phyloP scores from a whole-genome alignment of 1,284 basidiomycete genomes.

The Anthracocystis setariae region DNA sequence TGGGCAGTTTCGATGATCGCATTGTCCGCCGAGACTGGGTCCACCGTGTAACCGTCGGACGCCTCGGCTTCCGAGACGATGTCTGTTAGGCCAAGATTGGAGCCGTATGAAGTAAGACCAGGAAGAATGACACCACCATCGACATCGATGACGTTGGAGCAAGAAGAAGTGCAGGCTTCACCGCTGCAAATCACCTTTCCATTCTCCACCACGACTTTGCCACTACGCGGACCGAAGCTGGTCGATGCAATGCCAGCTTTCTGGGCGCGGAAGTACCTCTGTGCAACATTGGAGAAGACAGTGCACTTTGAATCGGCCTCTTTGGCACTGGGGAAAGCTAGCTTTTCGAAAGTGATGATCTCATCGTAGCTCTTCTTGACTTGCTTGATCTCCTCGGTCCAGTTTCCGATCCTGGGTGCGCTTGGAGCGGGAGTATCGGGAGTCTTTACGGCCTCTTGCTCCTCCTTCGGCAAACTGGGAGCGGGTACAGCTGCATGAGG shows the following conservation, averaged over 20 bases:
- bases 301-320: conserved; percentile 16
- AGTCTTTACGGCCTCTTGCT: neutral
- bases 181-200: conserved; percentile 48
- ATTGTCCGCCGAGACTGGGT: conserved; percentile 15
- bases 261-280: conserved; percentile 21
- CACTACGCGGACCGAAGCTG: neutral
- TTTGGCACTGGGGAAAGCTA: conserved; percentile 51
- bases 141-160: conserved; percentile 21
- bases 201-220: conserved; percentile 36
- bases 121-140: conserved; percentile 46
- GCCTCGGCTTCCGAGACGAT: conserved; percentile 53
- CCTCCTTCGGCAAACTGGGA: conserved; percentile 7
- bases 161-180: conserved; percentile 1
- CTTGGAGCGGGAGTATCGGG: conserved; percentile 17
- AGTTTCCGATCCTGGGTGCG: conserved; percentile 42
- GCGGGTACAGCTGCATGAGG: conserved; percentile 23
- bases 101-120: conserved; percentile 54
- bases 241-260: conserved; percentile 4
- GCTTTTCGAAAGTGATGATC: conserved; percentile 44
- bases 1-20: conserved; percentile 11
- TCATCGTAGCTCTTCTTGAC: conserved; percentile 36
- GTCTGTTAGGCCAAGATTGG: conserved; percentile 57
- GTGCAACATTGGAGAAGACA: conserved; percentile 48
- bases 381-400: conserved; percentile 36
- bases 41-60: conserved; percentile 42